Base-by-base conservation (phyloP, 208 protist species). In the Wallacemonas sp. region DNA sequence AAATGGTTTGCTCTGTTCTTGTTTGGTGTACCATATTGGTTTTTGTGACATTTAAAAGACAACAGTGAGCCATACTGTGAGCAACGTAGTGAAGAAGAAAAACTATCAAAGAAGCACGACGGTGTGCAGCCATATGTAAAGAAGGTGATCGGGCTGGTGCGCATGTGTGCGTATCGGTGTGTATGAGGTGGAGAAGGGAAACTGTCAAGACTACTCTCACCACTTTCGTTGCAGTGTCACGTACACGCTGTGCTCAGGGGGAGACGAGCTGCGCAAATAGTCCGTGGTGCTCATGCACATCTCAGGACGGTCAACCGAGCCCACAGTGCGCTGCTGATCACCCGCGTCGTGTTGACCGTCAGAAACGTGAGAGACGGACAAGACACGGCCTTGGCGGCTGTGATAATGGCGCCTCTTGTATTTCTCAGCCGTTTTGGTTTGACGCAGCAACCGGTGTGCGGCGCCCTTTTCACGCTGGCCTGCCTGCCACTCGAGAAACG, bases 401-500 rank as follows among this genome's bases (percentile, higher is more conserved):
- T 95, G 82, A 58, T 92, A 95, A 65, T 89, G 89, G 12, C 77
- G 79, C 23, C 76, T 68, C 70, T 92, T 95, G 57, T 84, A 84
- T 38, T 86, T 87, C 65, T 95, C 86, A 6, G 85, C 75, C 36
- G 74, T 91, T 48, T 78, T 75, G 0, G 87, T 68, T 49, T 90
- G 84, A 0, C 85, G 81, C 1, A 81, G 57, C 19, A 95, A 72
- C 24, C 90, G 84, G 41, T 92, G 78, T 3, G 90, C 90, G 12
- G 90, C 80, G 5, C 90, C 87, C 41, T 95, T 95, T 43, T 95
- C 90, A 5, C 90, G 80, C 68, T 95, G 90, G 1, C 85, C 85
- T 1, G 85, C 76, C 47, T 95, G 90, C 87, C 90, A 95, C 44
- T 82, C 70, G 5, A 93, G 43, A 71, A 95, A 95, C 1, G 89